Base-by-base conservation (phyloP, 148 eudicot genomes). In the Salicornia ramosissima region DNA sequence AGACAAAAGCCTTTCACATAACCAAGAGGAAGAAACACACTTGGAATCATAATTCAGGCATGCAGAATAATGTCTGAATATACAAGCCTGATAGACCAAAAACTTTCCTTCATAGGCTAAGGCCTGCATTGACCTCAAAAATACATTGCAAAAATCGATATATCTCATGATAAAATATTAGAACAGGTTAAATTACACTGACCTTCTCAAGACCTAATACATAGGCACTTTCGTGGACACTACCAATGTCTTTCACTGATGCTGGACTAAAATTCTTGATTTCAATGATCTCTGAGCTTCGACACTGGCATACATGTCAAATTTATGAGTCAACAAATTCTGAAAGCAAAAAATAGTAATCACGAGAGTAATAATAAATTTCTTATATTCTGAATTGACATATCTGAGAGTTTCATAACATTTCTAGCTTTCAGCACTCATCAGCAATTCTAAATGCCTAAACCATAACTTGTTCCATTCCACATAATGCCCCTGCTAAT, bases 161-260 rank as follows among this genome's bases (percentile, higher is more conserved):
- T 12, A 62, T n/a, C n/a, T n/a, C n/a, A n/a, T n/a, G n/a, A n/a
- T n/a, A n/a, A n/a, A n/a, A n/a, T n/a, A 67, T 18, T 10, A 54
- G 43, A 64, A 26, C 15, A 42, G 49, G 31, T 26, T n/a, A 8
- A 28, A 24, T 21, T 7, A 39, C 68, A 59, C 45, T 59, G 82
- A 89, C 98, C 96, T 90, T 90, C 90, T 90, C 96, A 70, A 93
- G 98, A 49, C 92, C 96, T 47, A 74, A 80, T 50, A 93, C 84
- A 79, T 93, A 93, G 68, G 96, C 89, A 56, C 82, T 79, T 65
- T 86, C 82, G 73, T 93, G 98, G 61, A 93, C 98, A 78, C 89
- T 87, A 43, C 83, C 78, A 70, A 88, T 65, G 76, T 93, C 90
- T 58, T 86, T 92, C 65, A 82, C 81, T 50, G 89, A 69, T 60